phyloP scores from a whole-genome alignment of 2,329 filamentous ascomycete species.

The Botryotinia convoluta region DNA sequence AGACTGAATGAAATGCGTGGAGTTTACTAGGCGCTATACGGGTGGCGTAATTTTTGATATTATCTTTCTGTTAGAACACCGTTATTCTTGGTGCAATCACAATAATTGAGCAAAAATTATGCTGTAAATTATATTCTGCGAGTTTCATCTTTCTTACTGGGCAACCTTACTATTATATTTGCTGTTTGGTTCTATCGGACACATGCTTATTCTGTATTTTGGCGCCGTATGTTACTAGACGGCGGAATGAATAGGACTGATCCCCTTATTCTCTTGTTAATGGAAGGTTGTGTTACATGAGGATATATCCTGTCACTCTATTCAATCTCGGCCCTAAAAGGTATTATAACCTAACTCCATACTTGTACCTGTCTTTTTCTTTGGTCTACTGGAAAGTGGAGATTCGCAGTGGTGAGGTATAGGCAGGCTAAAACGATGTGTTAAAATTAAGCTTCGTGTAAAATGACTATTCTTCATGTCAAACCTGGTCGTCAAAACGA shows the following conservation, averaged over 20 bases:
- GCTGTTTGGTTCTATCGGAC: neutral
- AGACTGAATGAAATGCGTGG: conserved; percentile 6
- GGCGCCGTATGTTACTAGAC: neutral
- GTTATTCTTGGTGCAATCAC: neutral
- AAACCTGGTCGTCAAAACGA: neutral
- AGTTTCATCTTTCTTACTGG: neutral
- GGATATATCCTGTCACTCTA: neutral
- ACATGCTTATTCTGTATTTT: neutral
- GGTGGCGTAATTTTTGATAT: neutral
- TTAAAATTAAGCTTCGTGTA: neutral
- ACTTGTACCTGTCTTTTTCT: neutral
- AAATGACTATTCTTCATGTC: neutral
- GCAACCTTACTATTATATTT: neutral
- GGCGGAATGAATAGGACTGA: neutral
- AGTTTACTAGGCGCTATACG: neutral
- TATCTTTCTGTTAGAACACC: neutral
- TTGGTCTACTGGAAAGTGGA: neutral
- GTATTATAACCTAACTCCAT: neutral
- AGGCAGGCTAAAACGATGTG: neutral
- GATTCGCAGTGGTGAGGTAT: neutral
- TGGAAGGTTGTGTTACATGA: neutral
- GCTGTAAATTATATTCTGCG: neutral
- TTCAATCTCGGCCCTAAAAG: neutral
- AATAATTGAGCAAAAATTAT: neutral
- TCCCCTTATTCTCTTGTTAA: neutral